phyloP scores from a whole-genome alignment of 148 eudicot species.

The Chenopodium quinoa region DNA sequence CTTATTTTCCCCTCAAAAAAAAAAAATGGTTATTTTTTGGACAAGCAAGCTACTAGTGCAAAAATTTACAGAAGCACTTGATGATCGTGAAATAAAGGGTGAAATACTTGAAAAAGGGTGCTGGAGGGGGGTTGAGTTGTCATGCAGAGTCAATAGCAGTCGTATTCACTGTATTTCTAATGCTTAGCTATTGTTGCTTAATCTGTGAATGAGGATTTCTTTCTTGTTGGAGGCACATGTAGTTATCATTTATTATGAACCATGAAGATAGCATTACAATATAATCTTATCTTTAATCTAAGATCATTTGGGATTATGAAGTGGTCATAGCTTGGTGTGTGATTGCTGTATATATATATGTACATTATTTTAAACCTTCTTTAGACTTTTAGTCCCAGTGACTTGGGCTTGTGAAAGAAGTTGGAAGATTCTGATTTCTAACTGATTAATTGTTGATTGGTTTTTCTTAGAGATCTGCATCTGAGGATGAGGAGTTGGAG shows the following conservation, averaged over 20 bases:
- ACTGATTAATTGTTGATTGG: conserved; percentile 7
- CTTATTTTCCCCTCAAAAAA: neutral
- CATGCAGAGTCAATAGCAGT: neutral
- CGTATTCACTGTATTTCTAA: neutral
- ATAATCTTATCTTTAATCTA: neutral
- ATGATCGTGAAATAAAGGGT: neutral
- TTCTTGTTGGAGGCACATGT: neutral
- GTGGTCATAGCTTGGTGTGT: neutral
- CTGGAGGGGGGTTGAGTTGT: neutral
- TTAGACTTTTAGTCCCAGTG: neutral
- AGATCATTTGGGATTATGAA: neutral
- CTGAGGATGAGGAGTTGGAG: conserved; percentile 80
- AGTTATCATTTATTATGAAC: neutral
- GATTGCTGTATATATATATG: neutral
- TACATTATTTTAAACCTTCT: neutral
- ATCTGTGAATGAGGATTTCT: neutral
- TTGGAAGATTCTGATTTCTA: neutral
- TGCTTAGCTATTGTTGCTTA: neutral
- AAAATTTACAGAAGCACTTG: neutral
- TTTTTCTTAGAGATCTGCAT: conserved; percentile 54
- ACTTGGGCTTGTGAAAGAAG: neutral
- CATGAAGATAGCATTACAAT: neutral
- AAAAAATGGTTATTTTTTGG: neutral
- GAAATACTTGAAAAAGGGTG: neutral
- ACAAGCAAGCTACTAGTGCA: neutral